Evolutionary conservation across 768 basidiomycete species (phyloP).

Genomic region (Lepiota subincarnata): DNA sequence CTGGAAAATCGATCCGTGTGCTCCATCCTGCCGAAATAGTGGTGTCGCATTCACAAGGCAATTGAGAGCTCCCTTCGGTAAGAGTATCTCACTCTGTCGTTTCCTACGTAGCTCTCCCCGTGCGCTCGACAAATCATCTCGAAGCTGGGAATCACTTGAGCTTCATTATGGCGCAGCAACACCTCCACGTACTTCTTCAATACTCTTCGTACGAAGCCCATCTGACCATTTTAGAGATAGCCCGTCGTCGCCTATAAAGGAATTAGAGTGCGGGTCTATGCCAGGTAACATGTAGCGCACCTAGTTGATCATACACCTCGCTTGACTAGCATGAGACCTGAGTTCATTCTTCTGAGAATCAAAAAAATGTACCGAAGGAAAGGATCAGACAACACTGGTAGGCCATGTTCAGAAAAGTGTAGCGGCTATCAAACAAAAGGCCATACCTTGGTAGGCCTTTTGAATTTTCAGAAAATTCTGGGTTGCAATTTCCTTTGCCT

Average conservation of each 20-base stretch:
- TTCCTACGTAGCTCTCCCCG: slow-evolving; percentile 33
- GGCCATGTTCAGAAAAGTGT: not conserved
- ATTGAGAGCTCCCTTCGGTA: slow-evolving; percentile 40
- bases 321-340: slow-evolving; percentile 27
- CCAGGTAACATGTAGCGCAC: slow-evolving; percentile 27
- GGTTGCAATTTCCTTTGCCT: slow-evolving; percentile 54
- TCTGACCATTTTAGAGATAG: slow-evolving; percentile 19
- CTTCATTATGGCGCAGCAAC: not conserved
- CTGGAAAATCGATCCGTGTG: not conserved
- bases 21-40: slow-evolving; percentile 12
- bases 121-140: slow-evolving; percentile 35
- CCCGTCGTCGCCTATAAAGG: slow-evolving; percentile 27
- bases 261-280: not conserved
- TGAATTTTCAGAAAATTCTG: slow-evolving; percentile 72
- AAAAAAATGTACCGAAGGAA: slow-evolving; percentile 50
- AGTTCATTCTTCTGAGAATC: not conserved
- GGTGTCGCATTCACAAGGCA: slow-evolving; percentile 45
- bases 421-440: not conserved
- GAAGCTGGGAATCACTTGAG: slow-evolving; percentile 34
- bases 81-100: slow-evolving; percentile 34
- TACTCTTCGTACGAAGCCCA: slow-evolving; percentile 34
- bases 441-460: slow-evolving; percentile 75
- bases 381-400: slow-evolving; percentile 65
- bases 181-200: slow-evolving; percentile 39
- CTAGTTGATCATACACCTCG: slow-evolving; percentile 73